Base-by-base conservation (phyloP, 371 early-diverging fungal species). In the Rhizopus stolonifer region DNA sequence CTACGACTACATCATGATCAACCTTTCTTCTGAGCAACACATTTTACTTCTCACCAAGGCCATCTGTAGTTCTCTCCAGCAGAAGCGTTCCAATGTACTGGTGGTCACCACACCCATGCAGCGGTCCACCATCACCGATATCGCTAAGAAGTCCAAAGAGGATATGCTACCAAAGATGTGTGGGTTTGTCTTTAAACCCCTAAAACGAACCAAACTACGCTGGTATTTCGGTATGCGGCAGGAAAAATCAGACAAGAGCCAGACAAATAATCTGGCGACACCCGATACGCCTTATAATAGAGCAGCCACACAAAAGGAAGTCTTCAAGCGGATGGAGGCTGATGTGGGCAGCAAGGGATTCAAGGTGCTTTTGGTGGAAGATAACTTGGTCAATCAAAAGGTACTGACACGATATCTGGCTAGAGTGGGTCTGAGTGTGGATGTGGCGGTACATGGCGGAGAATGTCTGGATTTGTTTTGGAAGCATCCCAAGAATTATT, bases 301-400 rank as follows among this genome's bases (percentile, higher is more conserved):
- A 25, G 81, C 72, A 7, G 63, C 68, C 15, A 77, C 65, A 4
- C 84, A 83, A 53, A 80, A 77, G 42, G 80, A 81, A 50, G 60
- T 81, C 13, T 83, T 83, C 54, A 65, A 61, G 39, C 66, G 66
- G 11, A 83, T 83, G 84, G 64, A 66, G 13, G 67, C 69, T 2
- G 80, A 79, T 46, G 73, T 83, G 31, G 76, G 75, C 51, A 65
- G 78, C 43, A 65, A 74, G 69, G 77, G 84, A 24, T 70, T 64
- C 39, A 65, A 61, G 19, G 70, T 82, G 0, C 50, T 82, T 17
- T 42, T 82, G 4, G 79, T 75, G 1, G 82, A 82, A 73, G 82
- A 82, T 56, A 83, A 85, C 50, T 52, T 74, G 44, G 82, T 83
- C 23, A 85, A 85, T 49, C 82, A 83, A 54, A 85, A 83, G 45